Evolutionary conservation across 2,329 filamentous ascomycete species (phyloP), one percentile per base, ranked within the genome.

Genomic region (Fusarium euwallaceae): DNA sequence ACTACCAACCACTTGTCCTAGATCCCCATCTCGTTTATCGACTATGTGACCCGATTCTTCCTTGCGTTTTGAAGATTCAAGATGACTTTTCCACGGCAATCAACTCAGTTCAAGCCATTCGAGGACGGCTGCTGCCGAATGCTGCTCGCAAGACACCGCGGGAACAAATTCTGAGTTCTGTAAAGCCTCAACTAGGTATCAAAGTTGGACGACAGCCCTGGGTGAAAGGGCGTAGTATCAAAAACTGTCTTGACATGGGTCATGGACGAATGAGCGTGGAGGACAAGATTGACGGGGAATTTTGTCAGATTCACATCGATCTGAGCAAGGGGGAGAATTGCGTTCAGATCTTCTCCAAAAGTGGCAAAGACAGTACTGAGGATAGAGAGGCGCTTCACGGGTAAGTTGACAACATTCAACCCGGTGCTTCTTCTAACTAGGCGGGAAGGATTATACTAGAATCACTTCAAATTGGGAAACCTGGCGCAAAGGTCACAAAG

Each of bases 331-430:
- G 84, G 17, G 80, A 67, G 1, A 79, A 87, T 1, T 88, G 87
- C 58, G 90, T 97, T 32, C 92, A 93, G 72, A 96, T 98, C 34
- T 98, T 97, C 80, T 97, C 95, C 11, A 98, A 98, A 80, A 97
- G 94, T 78, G 94, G 95, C 67, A 97, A 97, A 80, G 94, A 98
- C 75, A 96, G 95, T 53, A 98, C 95, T 0, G 80, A 84, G 61
- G 95, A 97, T 80, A 89, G 93, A 37, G 76, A 81, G 12, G 86
- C 85, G 2, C 81, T 97, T 24, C 91, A 93, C 72, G 79, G 80
- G 88, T 89, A 80, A 75, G 84, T 77, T 6, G 6, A 29, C 14
- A 17, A 14, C 34, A 17, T 12, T 60, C 20, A 12, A 24, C 10
- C 17, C 11, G 9, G 39, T 20, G 4, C 12, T 20, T 20, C 14